phyloP scores from a whole-genome alignment of 176 grass and related monocot species.

The Ampelocalamus luodianensis region DNA sequence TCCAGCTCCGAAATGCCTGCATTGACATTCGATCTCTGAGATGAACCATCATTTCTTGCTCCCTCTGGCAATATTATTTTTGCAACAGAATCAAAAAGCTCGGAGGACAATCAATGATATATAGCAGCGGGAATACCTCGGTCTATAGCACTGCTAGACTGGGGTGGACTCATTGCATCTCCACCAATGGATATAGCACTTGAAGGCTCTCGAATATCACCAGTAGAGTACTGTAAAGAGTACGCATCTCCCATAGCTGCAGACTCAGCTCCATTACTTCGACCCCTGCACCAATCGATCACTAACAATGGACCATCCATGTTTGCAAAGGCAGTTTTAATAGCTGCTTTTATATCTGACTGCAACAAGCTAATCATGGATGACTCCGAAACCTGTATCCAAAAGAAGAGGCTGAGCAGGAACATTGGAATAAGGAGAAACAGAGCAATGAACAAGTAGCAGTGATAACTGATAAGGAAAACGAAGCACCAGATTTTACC shows the following conservation, averaged over 20 bases:
- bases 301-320: slow-evolving; percentile 90
- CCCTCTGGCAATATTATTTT: slow-evolving; percentile 53
- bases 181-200: slow-evolving; percentile 59
- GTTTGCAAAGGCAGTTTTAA: slow-evolving; percentile 88
- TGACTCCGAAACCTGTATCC: slow-evolving; percentile 74
- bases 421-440: slow-evolving; percentile 34
- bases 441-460: slow-evolving; percentile 7
- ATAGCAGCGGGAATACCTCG: slow-evolving; percentile 59
- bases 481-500: slow-evolving; percentile 57
- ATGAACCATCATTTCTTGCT: slow-evolving; percentile 60
- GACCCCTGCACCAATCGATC: slow-evolving; percentile 94
- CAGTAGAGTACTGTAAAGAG: slow-evolving; percentile 63
- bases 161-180: slow-evolving; percentile 77
- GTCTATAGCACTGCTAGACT: slow-evolving; percentile 40
- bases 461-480: slow-evolving; percentile 9
- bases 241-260: slow-evolving; percentile 57
- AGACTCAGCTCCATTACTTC: slow-evolving; percentile 57
- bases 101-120: slow-evolving; percentile 13
- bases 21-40: slow-evolving; percentile 58
- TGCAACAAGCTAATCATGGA: slow-evolving; percentile 86
- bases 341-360: slow-evolving; percentile 81
- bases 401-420: slow-evolving; percentile 40
- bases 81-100: slow-evolving; percentile 37
- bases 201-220: slow-evolving; percentile 64
- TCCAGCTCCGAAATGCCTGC: slow-evolving; percentile 68